Evolutionary conservation across 139 green algal genomes (phyloP).

Genomic region (Yamagishiella unicocca): DNA sequence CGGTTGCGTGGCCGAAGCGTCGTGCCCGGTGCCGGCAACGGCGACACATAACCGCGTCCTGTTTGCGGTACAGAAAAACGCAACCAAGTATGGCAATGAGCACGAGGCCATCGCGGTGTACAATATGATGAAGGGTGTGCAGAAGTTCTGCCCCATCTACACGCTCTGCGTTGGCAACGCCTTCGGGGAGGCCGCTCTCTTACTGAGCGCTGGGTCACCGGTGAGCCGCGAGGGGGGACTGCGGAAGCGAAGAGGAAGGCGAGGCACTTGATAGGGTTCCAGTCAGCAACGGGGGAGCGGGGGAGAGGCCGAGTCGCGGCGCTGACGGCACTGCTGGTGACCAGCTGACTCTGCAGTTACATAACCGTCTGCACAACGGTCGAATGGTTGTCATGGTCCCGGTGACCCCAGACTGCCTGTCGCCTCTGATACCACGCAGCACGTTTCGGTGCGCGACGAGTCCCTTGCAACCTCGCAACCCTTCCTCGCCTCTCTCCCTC

Average conservation of each 20-base stretch:
- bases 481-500: not conserved
- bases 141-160: constrained; percentile 85
- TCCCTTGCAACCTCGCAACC: not conserved
- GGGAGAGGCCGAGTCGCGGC: too few relatives aligned
- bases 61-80: constrained; percentile 83
- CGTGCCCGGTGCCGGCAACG: too few relatives aligned
- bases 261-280: too few relatives aligned
- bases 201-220: constrained; percentile 91
- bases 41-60: too few relatives aligned
- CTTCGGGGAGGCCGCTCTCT: constrained; percentile 97
- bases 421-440: not conserved
- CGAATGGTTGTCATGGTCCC: too few relatives aligned
- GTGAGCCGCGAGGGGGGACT: constrained; percentile 58
- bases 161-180: constrained; percentile 96
- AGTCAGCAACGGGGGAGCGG: not conserved
- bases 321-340: too few relatives aligned
- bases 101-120: constrained; percentile 98
- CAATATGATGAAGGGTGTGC: constrained; percentile 96
- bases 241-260: too few relatives aligned
- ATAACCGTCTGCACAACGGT: too few relatives aligned
- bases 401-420: too few relatives aligned
- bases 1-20: too few relatives aligned
- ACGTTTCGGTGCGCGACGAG: not conserved
- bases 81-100: constrained; percentile 97
- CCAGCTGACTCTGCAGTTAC: too few relatives aligned